Percentiles rank a stretch among this genome's conserved stretches.
Conservation (phyloP, 805 yeast genomes). For the Kregervanrija fluxuum region DNA sequence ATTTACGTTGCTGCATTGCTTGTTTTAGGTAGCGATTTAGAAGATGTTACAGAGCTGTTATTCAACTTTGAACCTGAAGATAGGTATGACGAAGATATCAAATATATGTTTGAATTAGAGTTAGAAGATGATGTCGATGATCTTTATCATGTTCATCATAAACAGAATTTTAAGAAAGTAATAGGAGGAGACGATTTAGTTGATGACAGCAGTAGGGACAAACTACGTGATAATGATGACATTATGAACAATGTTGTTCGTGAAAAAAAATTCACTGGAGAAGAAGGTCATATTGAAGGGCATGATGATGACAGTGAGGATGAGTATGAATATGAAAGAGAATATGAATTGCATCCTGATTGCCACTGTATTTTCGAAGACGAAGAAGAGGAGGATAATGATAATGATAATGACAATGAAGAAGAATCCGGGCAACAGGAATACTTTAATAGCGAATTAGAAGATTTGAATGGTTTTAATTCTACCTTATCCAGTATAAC, state of each 20-base stretch:
- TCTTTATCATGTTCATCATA: conserved; percentile 12
- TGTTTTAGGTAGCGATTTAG: conserved; percentile 38
- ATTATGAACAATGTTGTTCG: conserved; percentile 15
- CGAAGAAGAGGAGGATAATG: conserved; percentile 14
- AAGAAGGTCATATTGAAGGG: conserved; percentile 16
- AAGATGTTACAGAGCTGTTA: conserved; percentile 46
- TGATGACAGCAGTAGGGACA: neutral
- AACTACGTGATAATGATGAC: conserved; percentile 4
- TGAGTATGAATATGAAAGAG: conserved; percentile 7
- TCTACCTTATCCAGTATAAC: neutral
- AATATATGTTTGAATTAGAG: conserved; percentile 29
- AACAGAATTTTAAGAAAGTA: conserved; percentile 3
- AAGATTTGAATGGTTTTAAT: neutral
- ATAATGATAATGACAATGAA: conserved; percentile 15
- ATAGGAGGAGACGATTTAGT: conserved; percentile 12
- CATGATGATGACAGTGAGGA: conserved; percentile 18
- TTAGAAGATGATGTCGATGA: conserved; percentile 22
- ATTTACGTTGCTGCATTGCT: conserved; percentile 50
- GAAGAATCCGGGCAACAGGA: conserved; percentile 2
- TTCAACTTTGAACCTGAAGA: conserved; percentile 54
- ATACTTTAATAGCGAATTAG: neutral
- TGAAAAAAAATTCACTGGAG: conserved; percentile 14
- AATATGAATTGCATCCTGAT: conserved; percentile 27
- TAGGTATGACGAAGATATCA: conserved; percentile 56
- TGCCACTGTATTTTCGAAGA: conserved; percentile 29